Evolutionary conservation across 2,329 filamentous ascomycete genomes (phyloP), one percentile per base, ranked within the genome.

Genomic region (Diaporthe helianthi): DNA sequence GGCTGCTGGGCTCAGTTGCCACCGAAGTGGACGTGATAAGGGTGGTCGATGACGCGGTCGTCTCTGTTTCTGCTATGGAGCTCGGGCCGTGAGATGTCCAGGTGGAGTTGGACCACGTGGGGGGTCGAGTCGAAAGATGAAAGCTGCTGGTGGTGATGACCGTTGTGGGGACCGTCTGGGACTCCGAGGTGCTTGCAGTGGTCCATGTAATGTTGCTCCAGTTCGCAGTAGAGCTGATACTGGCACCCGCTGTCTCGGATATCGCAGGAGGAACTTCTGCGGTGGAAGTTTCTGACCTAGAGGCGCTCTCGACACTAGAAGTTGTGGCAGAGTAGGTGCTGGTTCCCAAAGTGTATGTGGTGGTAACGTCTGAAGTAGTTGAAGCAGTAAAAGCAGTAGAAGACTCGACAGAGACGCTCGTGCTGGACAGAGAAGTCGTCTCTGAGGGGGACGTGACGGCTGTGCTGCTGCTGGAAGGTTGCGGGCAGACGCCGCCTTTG

Each of bases 401-500:
- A 4, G 53, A 54, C 36, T 22, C 63, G 36, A 49, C 29, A 29
- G 19, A 41, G n/a, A 7, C 13, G 63, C 68, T 46, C 65, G 46
- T 53, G 22, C 33, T 63, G 13, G 54, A 29, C 17, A 65, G 24
- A 10, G 5, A 4, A 47, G 44, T 44, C 3, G 64, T 60, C 12
- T 29, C 22, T 47, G 49, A 36, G 24, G 53, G 22, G 31, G 51
- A 31, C 9, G 31, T 58, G 17, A 63, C 63, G 4, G 46, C 49
- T 33, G 36, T 60, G 52, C 41, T 49, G 6, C 66, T 65, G 31
- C 38, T 61, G 29, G 47, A 52, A 10, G 69, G 69, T 33, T 52
- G 61, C 9, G 67, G 63, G 55, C 69, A 71, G 13, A 29, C 67
- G 9, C 69, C 69, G 9, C 69, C 69, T 26, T 52, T 49, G 31